phyloP scores from a whole-genome alignment of 1,284 basidiomycete species.

The Trichosporon inkin region DNA sequence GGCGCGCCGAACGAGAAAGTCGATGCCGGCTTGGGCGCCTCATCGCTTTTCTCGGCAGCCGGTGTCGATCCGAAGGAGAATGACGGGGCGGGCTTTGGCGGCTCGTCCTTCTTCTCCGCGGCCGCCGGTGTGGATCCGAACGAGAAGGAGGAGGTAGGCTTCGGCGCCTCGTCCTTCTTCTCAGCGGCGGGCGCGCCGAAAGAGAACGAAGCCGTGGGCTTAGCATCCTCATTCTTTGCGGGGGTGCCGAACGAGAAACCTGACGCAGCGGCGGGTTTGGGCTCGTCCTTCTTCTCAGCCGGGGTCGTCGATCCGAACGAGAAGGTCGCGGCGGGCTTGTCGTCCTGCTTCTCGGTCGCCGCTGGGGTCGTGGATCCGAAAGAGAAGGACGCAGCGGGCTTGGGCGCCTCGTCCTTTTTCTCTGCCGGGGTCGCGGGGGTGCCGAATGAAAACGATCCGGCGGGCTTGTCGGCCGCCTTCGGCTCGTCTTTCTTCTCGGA shows the following conservation, averaged over 20 bases:
- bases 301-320: conserved; percentile 10
- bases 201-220: conserved; percentile 1
- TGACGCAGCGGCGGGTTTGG: not conserved
- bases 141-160: conserved; percentile 2
- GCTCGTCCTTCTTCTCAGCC: not conserved
- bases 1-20: conserved; percentile 11
- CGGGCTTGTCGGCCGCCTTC: conserved; percentile 1
- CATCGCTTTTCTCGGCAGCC: not conserved
- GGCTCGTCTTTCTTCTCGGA: conserved; percentile 8
- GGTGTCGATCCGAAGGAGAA: not conserved
- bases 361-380: not conserved
- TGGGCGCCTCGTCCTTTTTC: not conserved
- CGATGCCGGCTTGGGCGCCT: not conserved
- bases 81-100: not conserved
- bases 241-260: conserved; percentile 13
- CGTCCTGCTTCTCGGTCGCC: not conserved
- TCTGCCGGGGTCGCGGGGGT: not conserved
- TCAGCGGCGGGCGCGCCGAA: not conserved
- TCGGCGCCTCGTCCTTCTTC: not conserved
- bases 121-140: conserved; percentile 5
- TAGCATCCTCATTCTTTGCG: not conserved
- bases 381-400: conserved; percentile 7
- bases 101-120: conserved; percentile 4
- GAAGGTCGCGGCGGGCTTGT: not conserved
- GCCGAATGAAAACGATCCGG: conserved; percentile 8